Conservation (phyloP, 345 rosid species). For the Populus euphratica region DNA sequence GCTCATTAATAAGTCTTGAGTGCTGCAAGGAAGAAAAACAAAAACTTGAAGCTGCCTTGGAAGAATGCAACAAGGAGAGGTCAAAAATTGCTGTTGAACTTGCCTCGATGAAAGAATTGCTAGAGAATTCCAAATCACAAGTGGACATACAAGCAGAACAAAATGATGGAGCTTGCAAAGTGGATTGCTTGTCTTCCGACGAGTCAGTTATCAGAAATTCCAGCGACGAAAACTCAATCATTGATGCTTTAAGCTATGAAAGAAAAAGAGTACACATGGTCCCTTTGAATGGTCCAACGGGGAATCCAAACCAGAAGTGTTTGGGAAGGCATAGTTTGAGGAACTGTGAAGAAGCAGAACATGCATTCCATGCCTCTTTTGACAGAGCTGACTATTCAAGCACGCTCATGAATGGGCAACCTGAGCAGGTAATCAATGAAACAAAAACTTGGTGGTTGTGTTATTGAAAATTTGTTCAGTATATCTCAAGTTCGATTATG, state of each 20-base stretch:
- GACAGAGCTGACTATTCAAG: slow-evolving; percentile 21
- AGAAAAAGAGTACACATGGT: slow-evolving; percentile 1
- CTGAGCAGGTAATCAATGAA: slow-evolving; percentile 36
- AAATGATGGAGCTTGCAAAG: slow-evolving; percentile 20
- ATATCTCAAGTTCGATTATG: not conserved
- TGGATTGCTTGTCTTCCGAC: slow-evolving; percentile 22
- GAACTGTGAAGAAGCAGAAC: slow-evolving; percentile 30
- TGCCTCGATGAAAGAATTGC: slow-evolving; percentile 40
- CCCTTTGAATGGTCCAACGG: slow-evolving; percentile 15
- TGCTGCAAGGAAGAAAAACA: slow-evolving; percentile 97
- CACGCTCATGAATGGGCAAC: slow-evolving; percentile 19
- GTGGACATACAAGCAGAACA: slow-evolving; percentile 27
- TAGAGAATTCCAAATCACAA: slow-evolving; percentile 33
- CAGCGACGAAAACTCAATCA: slow-evolving; percentile 9
- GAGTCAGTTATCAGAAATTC: slow-evolving; percentile 19
- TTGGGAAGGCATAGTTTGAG: slow-evolving; percentile 20
- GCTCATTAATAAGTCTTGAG: slow-evolving; percentile 85
- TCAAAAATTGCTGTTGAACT: slow-evolving; percentile 57
- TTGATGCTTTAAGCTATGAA: slow-evolving; percentile 16
- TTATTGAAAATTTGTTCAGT: not conserved
- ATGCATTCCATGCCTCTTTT: slow-evolving; percentile 21
- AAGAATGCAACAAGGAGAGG: slow-evolving; percentile 58
- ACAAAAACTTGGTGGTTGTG: not conserved
- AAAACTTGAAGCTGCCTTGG: slow-evolving; percentile 62
- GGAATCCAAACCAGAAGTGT: slow-evolving; percentile 3